Base-by-base conservation (phyloP, 768 basidiomycete species). In the Amanita inopinata region DNA sequence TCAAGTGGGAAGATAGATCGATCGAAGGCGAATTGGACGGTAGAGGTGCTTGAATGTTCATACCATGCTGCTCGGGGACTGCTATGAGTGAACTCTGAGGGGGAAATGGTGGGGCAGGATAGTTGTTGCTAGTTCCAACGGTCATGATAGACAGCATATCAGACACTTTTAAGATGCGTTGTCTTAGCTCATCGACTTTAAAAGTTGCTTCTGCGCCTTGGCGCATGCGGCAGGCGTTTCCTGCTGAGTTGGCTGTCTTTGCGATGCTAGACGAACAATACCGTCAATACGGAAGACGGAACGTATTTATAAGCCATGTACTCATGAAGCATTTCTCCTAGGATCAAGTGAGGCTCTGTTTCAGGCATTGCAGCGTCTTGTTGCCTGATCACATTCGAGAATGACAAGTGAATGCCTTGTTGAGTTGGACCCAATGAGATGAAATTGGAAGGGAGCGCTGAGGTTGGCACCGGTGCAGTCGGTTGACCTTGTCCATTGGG, bases 181-280 rank as follows among this genome's bases (percentile, higher is more conserved):
- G 67, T 53, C 63, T 75, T 51, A 80, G 66, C 46, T 77, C 68
- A 52, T 70, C 73, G 42, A 80, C 70, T 51, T 71, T 73, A 20
- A 56, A 65, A 30, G 65, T 64, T 4, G 73, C 71, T 50, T 72
- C 69, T 5, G 63, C 47, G 38, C 65, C 66, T 48, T 73, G 69
- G n/a, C 52, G 55, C 60, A 69, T 56, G 49, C 62, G 55, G 48
- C 73, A 78, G 24, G 70, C 70, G 28, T 66, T 65, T 31, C 68
- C 73, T 32, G 76, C 78, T 33, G 74, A 73, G 40, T 70, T 65
- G 28, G 78, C 78, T 11, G 76, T 78, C 42, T 73, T 67, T 31
- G 72, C 75, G 50, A 82, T 78, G 56, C 80, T 81, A 52, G n/a
- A n/a, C n/a, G n/a, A n/a, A n/a, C n/a, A n/a, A n/a, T n/a, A n/a